Evolutionary conservation across 192 early-diverging fungal species (phyloP), one percentile per base, ranked within the genome.

Genomic region (Phycomyces nitens): DNA sequence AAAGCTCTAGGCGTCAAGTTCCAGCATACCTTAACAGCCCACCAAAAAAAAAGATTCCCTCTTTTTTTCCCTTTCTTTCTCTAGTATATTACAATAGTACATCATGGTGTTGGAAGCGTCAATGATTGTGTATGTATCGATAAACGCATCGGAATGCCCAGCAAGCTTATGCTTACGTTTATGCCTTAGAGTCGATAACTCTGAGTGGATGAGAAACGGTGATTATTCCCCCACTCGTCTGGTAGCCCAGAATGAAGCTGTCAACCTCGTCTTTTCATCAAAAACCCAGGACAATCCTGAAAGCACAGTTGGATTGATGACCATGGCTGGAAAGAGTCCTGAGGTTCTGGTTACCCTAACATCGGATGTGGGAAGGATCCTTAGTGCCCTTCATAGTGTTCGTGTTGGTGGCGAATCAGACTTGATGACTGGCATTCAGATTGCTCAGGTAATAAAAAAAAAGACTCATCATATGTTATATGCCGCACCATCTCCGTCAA

Each of bases 201-300:
- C 95, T 3, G 97, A 99, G 76, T 99, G 94, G 93, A 93, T 95
- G 89, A 88, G 97, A 70, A 97, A 97, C 70, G 97, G 95, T 60
- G 97, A 99, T 73, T 97, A 94, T 75, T 94, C 92, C 58, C 97
- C 97, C 18, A 91, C 89, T 29, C 86, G 97, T 63, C 78, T 93
- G 69, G 90, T 93, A 70, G 95, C 95, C 53, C 97, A 99, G 76
- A 88, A 85, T 49, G 97, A 99, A 72, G 88, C 94, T 0, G 92
- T 93, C 65, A 94, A 91, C 72, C 79, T 93, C 60, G 80, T 99
- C 69, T 97, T 97, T 75, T 81, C 84, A 43, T 85, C 89, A 51
- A 99, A 99, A 75, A 94, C 90, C 7, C 86, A 89, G 53, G 84
- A 84, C 38, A 96, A 99, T 75, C 92, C 95, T 14, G 97, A 99